Percentiles rank a stretch among this genome's conserved stretches.
These are phyloP conservation scores for Stachybotrys chartarum DNA, from an alignment of 2,329 filamentous ascomycete species.

Conservation along the genomic window DNA sequence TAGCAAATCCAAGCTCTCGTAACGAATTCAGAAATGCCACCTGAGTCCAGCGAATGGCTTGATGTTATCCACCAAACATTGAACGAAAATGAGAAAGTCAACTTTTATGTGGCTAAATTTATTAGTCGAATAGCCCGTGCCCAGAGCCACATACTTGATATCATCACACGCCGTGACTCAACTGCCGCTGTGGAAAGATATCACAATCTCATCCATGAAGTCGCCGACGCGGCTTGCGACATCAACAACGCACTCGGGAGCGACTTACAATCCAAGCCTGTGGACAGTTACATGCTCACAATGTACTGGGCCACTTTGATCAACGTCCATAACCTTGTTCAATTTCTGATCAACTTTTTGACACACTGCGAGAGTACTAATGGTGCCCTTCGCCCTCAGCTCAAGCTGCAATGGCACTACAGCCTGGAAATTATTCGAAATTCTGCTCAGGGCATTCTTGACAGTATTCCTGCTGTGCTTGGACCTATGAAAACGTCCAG, in stretches of 20 bases:
- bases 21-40: slow-evolving; percentile 22
- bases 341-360: slow-evolving; percentile 26
- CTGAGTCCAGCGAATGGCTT: slow-evolving; percentile 29
- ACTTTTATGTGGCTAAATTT: slow-evolving; percentile 18
- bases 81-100: slow-evolving; percentile 16
- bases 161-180: slow-evolving; percentile 19
- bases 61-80: slow-evolving; percentile 16
- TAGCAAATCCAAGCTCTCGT: slow-evolving; percentile 31
- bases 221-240: slow-evolving; percentile 16
- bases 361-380: slow-evolving; percentile 18
- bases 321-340: slow-evolving; percentile 25
- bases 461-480: slow-evolving; percentile 15
- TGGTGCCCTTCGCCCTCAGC: slow-evolving; percentile 13
- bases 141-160: slow-evolving; percentile 16
- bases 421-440: slow-evolving; percentile 18
- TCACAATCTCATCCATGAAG: slow-evolving; percentile 12
- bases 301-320: slow-evolving; percentile 23
- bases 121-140: slow-evolving; percentile 18
- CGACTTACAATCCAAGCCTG: slow-evolving; percentile 4
- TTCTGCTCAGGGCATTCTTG: slow-evolving; percentile 20
- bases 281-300: slow-evolving; percentile 24
- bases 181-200: slow-evolving; percentile 19
- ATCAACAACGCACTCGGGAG: slow-evolving; percentile 9
- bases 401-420: slow-evolving; percentile 18
- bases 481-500: slow-evolving; percentile 10